Conservation (phyloP, 2,329 filamentous ascomycete species). For the Biscogniauxia marginata region DNA sequence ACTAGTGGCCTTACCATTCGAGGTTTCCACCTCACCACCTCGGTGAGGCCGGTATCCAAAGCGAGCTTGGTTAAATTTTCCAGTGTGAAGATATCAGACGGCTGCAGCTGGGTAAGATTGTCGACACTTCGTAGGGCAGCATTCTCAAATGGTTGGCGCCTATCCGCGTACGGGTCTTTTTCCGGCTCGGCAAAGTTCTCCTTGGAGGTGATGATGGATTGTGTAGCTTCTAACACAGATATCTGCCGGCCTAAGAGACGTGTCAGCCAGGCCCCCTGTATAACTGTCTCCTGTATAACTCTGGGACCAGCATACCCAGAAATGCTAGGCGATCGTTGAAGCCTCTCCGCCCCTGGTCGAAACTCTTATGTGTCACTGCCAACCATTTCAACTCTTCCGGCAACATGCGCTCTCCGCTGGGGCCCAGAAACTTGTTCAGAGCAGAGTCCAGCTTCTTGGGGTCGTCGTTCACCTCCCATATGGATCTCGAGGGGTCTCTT, state of each 20-base stretch:
- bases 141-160: conserved; percentile 67
- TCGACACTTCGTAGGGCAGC: conserved; percentile 70
- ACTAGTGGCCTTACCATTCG: conserved; percentile 59
- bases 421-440: conserved; percentile 74
- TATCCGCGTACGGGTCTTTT: conserved; percentile 44
- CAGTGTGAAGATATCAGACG: conserved; percentile 62
- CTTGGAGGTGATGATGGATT: conserved; percentile 60
- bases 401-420: conserved; percentile 68
- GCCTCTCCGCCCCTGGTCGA: conserved; percentile 89
- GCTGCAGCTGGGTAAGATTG: conserved; percentile 63
- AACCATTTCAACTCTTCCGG: conserved; percentile 95
- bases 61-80: conserved; percentile 68
- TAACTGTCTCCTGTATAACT: too few species aligned
- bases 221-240: conserved; percentile 40
- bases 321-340: conserved; percentile 94
- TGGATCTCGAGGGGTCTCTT: conserved; percentile 51
- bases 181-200: conserved; percentile 24
- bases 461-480: conserved; percentile 72
- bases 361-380: conserved; percentile 96
- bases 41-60: conserved; percentile 65
- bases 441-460: conserved; percentile 72
- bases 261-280: conserved; percentile 10
- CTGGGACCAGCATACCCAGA: conserved; percentile 65
- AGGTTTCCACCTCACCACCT: conserved; percentile 86
- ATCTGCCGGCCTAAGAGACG: conserved; percentile 29